These are phyloP conservation scores for Zanthoxylum bungeanum DNA, from an alignment of 345 rosid species.

Conservation along the genomic window DNA sequence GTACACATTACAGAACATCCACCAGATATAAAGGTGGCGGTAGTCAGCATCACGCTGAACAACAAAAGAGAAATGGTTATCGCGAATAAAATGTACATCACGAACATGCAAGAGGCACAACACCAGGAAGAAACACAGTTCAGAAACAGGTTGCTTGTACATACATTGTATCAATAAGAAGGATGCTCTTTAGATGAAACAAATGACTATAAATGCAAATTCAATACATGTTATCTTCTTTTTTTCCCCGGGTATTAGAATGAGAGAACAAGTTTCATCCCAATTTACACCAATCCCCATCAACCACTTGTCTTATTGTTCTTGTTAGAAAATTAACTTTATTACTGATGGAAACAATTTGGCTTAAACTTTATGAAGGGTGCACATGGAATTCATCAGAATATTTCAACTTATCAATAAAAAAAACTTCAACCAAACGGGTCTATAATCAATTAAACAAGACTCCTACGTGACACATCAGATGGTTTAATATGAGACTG, in stretches of 20 bases:
- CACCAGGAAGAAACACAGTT: not conserved
- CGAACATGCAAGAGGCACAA: not conserved
- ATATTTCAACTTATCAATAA: too few relatives aligned
- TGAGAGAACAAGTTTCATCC: not conserved
- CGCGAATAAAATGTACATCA: not conserved
- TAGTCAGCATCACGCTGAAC: slow-evolving; percentile 17
- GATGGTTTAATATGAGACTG: not conserved
- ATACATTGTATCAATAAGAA: not conserved
- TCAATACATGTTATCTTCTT: not conserved
- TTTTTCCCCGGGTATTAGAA: not conserved
- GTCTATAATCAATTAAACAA: not conserved
- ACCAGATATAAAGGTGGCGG: not conserved
- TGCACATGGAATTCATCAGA: not conserved
- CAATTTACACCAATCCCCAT: not conserved
- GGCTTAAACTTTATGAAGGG: not conserved
- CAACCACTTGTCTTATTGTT: not conserved
- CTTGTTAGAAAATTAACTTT: not conserved
- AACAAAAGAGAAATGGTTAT: not conserved
- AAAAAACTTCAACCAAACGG: not conserved
- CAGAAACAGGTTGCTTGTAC: not conserved
- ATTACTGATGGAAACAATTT: not conserved
- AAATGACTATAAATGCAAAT: not conserved
- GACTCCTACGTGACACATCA: not conserved
- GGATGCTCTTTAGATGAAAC: not conserved
- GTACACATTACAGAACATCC: slow-evolving; percentile 2